phyloP scores from a whole-genome alignment of 768 basidiomycete genomes.

The Cystofilobasidium capitatum region DNA sequence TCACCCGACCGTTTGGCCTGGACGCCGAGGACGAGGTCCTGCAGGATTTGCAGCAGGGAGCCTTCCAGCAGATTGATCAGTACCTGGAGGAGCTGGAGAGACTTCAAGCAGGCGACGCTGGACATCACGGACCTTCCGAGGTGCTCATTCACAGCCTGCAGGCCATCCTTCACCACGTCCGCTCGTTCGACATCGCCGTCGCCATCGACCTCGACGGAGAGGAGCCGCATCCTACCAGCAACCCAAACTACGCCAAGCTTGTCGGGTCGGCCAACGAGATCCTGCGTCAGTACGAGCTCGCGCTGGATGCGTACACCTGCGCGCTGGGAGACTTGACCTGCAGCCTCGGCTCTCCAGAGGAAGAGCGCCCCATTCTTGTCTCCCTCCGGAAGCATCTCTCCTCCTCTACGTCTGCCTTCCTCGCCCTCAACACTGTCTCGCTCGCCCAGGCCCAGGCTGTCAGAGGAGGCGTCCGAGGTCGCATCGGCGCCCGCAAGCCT shows the following conservation, averaged over 20 bases:
- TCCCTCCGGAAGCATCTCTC: not conserved
- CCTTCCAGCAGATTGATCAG: not conserved
- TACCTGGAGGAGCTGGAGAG: not conserved
- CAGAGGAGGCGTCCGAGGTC: slow-evolving; percentile 26
- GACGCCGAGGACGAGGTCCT: slow-evolving; percentile 9
- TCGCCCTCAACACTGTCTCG: slow-evolving; percentile 27
- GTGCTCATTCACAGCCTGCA: slow-evolving; percentile 15
- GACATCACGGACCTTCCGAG: not conserved
- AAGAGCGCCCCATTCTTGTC: not conserved
- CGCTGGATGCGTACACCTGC: slow-evolving; percentile 8
- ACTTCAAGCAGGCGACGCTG: too few relatives aligned
- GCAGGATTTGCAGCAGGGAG: not conserved
- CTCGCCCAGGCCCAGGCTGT: slow-evolving; percentile 30
- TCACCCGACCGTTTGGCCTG: slow-evolving; percentile 22
- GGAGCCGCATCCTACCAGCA: slow-evolving; percentile 19
- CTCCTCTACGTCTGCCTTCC: slow-evolving; percentile 12
- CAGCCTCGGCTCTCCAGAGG: not conserved
- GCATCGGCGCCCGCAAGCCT: slow-evolving; percentile 29
- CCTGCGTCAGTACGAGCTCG: slow-evolving; percentile 31
- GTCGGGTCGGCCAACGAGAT: slow-evolving; percentile 31
- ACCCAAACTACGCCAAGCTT: slow-evolving; percentile 31
- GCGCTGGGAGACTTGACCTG: slow-evolving; percentile 3
- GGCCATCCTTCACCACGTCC: slow-evolving; percentile 18
- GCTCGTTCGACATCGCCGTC: slow-evolving; percentile 34
- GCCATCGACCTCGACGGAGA: slow-evolving; percentile 38